These are phyloP conservation scores for Paecilomyces dactylethromorphus DNA, from an alignment of 2,329 filamentous ascomycete genomes.

Conservation along the genomic window DNA sequence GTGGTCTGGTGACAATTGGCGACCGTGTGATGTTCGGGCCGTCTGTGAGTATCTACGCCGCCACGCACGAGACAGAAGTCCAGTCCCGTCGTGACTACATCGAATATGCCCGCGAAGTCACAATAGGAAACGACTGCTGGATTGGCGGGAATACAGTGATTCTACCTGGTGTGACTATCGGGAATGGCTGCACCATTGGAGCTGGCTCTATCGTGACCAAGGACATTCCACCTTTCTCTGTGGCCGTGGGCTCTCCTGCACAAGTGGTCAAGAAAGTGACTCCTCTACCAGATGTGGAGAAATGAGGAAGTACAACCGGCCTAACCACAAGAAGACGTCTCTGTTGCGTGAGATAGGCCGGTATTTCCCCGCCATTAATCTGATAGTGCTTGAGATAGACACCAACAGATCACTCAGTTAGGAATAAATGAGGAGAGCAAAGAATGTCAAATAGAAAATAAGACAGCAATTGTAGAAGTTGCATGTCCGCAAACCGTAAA, in stretches of 20 bases:
- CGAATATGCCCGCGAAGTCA: constrained; percentile 44
- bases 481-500: too few species aligned
- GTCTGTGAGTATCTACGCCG: constrained; percentile 46
- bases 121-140: constrained; percentile 44
- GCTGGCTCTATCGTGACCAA: constrained; percentile 36
- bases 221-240: constrained; percentile 10
- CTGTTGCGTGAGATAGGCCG: too few species aligned
- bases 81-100: constrained; percentile 41
- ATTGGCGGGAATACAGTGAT: constrained; percentile 43
- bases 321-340: too few species aligned
- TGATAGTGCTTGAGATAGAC: too few species aligned
- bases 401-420: too few species aligned
- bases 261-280: constrained; percentile 8
- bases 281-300: neutral
- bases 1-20: constrained; percentile 47
- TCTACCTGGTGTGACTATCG: constrained; percentile 37
- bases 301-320: neutral
- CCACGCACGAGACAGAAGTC: constrained; percentile 48
- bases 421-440: too few species aligned
- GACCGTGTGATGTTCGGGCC: constrained; percentile 48
- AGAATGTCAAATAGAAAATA: too few species aligned
- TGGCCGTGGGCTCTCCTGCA: constrained; percentile 8
- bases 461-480: too few species aligned
- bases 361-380: too few species aligned
- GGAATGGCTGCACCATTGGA: constrained; percentile 35